Percentiles rank a stretch among this genome's conserved stretches.
Evolutionary conservation across 2,329 filamentous ascomycete genomes (phyloP).

Genomic region (Pyrenophora teres): DNA sequence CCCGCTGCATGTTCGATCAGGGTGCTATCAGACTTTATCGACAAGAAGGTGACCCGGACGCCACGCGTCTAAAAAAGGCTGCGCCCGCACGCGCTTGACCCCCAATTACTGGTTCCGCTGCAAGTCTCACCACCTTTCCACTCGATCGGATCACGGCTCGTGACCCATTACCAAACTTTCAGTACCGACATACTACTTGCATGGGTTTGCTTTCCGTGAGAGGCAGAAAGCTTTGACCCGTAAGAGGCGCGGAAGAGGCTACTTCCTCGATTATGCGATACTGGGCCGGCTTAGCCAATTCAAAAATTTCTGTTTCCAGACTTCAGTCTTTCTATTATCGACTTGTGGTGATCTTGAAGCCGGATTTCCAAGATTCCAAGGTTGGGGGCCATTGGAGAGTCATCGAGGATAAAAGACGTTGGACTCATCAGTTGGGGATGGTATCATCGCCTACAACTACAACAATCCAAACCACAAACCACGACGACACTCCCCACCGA

Average conservation of each 20-base stretch:
- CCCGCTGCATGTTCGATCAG: conserved; percentile 24
- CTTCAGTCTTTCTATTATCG: conserved; percentile 29
- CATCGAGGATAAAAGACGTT: conserved; percentile 32
- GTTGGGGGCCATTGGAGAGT: conserved; percentile 16
- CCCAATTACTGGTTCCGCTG: conserved; percentile 24
- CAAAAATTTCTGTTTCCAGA: conserved; percentile 25
- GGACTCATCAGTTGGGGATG: conserved; percentile 9
- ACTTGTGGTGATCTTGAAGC: conserved; percentile 21
- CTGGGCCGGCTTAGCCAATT: conserved; percentile 31
- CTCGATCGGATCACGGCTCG: conserved; percentile 19
- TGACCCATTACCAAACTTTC: conserved; percentile 16
- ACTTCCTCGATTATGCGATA: conserved; percentile 32
- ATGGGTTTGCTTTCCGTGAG: conserved; percentile 13
- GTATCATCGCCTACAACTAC: conserved; percentile 16
- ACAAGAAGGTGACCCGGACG: conserved; percentile 25
- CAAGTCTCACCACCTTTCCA: conserved; percentile 25
- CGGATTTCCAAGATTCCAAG: conserved; percentile 11
- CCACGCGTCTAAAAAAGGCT: conserved; percentile 39
- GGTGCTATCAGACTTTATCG: conserved; percentile 17
- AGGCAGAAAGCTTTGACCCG: conserved; percentile 26
- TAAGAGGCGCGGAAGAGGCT: conserved; percentile 23
- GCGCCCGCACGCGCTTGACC: conserved; percentile 19
- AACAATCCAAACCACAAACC: conserved; percentile 8
- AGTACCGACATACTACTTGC: conserved; percentile 10
- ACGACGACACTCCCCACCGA: conserved; percentile 5